Evolutionary conservation across 2,329 filamentous ascomycete genomes (phyloP), one percentile per base, ranked within the genome.

Genomic region (Colletotrichum salicis): DNA sequence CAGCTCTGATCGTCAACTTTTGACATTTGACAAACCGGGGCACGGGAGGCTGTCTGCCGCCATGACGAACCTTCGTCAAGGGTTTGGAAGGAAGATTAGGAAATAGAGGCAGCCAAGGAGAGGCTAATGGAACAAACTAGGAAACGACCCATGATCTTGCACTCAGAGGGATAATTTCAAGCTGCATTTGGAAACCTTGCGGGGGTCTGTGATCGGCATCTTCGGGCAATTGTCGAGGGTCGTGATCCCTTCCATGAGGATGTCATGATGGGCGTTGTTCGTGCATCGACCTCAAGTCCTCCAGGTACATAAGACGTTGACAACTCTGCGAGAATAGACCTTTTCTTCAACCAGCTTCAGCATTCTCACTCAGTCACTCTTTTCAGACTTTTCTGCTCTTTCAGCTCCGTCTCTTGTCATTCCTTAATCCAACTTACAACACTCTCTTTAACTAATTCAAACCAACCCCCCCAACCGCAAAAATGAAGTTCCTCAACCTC

Each of bases 301-400:
- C 27, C 8, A 27, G 11, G 27, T 71, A 71, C 64, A 64, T 71
- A 71, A 71, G 41, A 33, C 19, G 22, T 12, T 5, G 22, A 11
- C 45, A 10, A 35, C 65, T 51, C 59, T 3, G 52, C 58, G 5
- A 11, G 27, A 35, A 6, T 7, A 24, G 0, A 56, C 11, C 12
- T n/a, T 3, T 7, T 19, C 41, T 29, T 48, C 65, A 41, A n/a
- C 66, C 69, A 56, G 58, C 69, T 33, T 55, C 69, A 64, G 13
- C 69, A 69, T 55, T 29, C 64, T 71, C 69, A 70, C 67, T 45
- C 54, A 71, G 64, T 71, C 69, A 63, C 35, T 71, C 69, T 35
- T 71, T 69, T 41, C 33, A 41, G 54, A 55, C 35, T 45, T 8
- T 45, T 19, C 41, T 10, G 41, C 41, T 15, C 33, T 31, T 63